Percentiles rank a stretch among this genome's conserved stretches.
Evolutionary conservation across 768 basidiomycete genomes (phyloP).

Genomic region (Suillus variegatus): DNA sequence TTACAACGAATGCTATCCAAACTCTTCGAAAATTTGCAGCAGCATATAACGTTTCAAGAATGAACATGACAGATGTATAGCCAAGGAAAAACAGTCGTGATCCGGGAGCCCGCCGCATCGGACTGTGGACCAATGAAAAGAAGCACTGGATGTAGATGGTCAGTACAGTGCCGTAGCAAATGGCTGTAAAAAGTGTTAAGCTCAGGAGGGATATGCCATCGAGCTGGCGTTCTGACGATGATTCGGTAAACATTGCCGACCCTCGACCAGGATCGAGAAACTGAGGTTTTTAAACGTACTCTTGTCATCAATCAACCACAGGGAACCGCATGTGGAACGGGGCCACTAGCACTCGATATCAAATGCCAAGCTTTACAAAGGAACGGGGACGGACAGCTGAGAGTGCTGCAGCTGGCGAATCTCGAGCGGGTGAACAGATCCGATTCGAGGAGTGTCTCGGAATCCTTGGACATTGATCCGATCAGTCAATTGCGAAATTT

Average conservation of each 20-base stretch:
- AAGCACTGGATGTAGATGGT: slow-evolving; percentile 4
- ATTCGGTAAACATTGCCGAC: background rate
- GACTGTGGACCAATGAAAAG: background rate
- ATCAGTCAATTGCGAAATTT: background rate
- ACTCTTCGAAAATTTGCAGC: slow-evolving; percentile 30
- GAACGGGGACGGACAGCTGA: background rate
- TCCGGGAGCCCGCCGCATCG: background rate
- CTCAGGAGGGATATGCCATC: slow-evolving; percentile 4
- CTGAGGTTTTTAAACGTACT: background rate
- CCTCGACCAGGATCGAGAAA: background rate
- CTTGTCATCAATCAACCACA: background rate
- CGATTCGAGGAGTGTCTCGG: background rate
- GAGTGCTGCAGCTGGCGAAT: background rate
- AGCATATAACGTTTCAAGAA: slow-evolving; percentile 28
- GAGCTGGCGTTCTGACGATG: background rate
- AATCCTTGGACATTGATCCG: background rate
- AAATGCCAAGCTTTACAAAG: background rate
- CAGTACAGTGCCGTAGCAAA: slow-evolving; percentile 2
- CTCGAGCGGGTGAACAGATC: background rate
- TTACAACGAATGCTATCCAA: slow-evolving; percentile 30
- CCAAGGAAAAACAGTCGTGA: slow-evolving; percentile 20
- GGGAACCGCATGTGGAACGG: background rate
- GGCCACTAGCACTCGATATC: background rate
- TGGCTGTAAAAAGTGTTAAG: background rate
- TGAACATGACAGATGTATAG: slow-evolving; percentile 29